These are phyloP conservation scores for Colletotrichum zoysiae DNA, from an alignment of 2,329 filamentous ascomycete genomes.

Conservation along the genomic window DNA sequence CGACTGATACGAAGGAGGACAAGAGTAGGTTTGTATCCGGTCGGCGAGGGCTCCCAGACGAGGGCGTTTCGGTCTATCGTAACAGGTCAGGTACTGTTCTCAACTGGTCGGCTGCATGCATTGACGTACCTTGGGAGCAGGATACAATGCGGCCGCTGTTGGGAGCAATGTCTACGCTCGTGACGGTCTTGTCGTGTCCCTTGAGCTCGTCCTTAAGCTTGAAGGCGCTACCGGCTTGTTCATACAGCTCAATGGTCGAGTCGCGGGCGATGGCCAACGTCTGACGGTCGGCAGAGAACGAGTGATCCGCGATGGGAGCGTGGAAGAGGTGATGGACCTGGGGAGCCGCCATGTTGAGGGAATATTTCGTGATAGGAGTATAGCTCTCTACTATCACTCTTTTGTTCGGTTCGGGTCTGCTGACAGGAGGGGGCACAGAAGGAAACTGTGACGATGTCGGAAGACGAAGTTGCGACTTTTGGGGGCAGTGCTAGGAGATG, in stretches of 20 bases:
- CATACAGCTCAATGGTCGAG: slow-evolving; percentile 90
- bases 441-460: slow-evolving; percentile 6
- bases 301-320: slow-evolving; percentile 95
- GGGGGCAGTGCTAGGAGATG: slow-evolving; percentile 32
- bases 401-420: slow-evolving; percentile 8
- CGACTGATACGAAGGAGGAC: slow-evolving; percentile 97
- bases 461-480: slow-evolving; percentile 17
- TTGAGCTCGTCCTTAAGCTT: slow-evolving; percentile 91
- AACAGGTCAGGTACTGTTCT: slow-evolving; percentile 14
- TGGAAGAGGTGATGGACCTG: slow-evolving; percentile 98
- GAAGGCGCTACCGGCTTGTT: slow-evolving; percentile 78
- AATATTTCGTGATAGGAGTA: slow-evolving; percentile 77
- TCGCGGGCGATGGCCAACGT: slow-evolving; percentile 93
- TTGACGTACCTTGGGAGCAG: slow-evolving; percentile 85
- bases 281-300: slow-evolving; percentile 92
- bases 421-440: neutral
- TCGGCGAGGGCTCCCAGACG: slow-evolving; percentile 95
- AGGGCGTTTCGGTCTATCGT: slow-evolving; percentile 90
- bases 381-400: slow-evolving; percentile 94
- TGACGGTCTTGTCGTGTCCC: slow-evolving; percentile 97
- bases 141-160: slow-evolving; percentile 94
- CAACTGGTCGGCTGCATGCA: slow-evolving; percentile 1
- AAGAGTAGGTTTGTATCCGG: slow-evolving; percentile 95
- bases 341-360: slow-evolving; percentile 78
- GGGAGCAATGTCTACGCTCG: slow-evolving; percentile 94